Evolutionary conservation across 352 stramenopile genomes (phyloP), one percentile per base, ranked within the genome.

Genomic region (Pseudoperonospora humuli): DNA sequence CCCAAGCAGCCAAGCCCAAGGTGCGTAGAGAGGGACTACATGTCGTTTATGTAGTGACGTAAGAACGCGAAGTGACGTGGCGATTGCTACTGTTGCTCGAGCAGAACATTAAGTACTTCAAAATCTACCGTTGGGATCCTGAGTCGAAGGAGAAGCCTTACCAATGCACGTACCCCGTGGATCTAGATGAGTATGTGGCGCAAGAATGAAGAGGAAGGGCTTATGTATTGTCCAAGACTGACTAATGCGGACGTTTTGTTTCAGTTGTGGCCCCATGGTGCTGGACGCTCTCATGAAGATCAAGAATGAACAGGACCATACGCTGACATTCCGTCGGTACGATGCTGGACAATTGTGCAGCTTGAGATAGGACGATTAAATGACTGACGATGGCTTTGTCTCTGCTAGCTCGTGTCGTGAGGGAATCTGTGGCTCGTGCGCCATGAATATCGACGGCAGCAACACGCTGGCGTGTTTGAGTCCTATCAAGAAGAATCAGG

Each of bases 281-380:
- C 70, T 99, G 37, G 96, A 99, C 63, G 96, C 95, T n/a, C 70
- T 99, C 14, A 80, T 99, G 48, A 99, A 99, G 76, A 99, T 99
- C 61, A 99, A 99, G 79, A 97, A 97, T 62, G 95, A 99, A 54
- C 88, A 98, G 75, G 96, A 99, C 78, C 91, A 95, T 4, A 98
- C 95, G 32, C 72, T 99, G 13, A 99, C 96, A 33, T 98, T 99
- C 74, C 92, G 96, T 29, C 84, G 96, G 61, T 84, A 33, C 20
- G 59, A 17, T n/a, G 15, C 35, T n/a, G 9, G 3, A 14, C 7
- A 7, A 26, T 32, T 15, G 13, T 25, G n/a, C 8, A 9, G 17
- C 5, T 10, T 37, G 8, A 17, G 3, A 31, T 29, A 34, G 9
- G 8, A 6, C 14, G 19, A 31, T 7, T 10, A 9, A 44, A 13